These are phyloP conservation scores for Pleurostoma richardsiae DNA, from an alignment of 2,329 filamentous ascomycete species.

Conservation along the genomic window DNA sequence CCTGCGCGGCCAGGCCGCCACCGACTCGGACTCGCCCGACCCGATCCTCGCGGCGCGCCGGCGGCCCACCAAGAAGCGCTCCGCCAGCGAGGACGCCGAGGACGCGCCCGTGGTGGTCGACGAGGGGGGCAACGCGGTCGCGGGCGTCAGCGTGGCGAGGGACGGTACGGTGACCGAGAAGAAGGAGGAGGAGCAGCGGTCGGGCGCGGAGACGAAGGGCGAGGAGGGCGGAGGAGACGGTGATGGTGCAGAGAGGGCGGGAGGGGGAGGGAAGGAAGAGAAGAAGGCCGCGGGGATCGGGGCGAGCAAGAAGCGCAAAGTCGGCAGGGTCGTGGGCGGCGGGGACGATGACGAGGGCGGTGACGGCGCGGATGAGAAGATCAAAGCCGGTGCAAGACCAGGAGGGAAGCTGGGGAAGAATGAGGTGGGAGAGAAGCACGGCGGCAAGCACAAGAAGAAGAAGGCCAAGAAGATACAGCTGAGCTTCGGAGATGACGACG, in stretches of 20 bases:
- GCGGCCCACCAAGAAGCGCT: constrained; percentile 47
- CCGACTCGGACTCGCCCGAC: constrained; percentile 42
- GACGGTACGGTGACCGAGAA: constrained; percentile 34
- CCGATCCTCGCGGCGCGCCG: constrained; percentile 44
- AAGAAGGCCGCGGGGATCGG: constrained; percentile 33
- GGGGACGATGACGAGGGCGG: constrained; percentile 22
- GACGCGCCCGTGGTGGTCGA: constrained; percentile 73
- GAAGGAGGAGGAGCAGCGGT: constrained; percentile 6
- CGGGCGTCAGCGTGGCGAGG: constrained; percentile 24
- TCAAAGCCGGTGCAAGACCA: constrained; percentile 5
- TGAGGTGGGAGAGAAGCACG: constrained; percentile 15
- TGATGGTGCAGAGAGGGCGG: constrained; percentile 16
- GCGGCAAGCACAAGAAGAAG: constrained; percentile 32
- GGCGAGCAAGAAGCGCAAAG: constrained; percentile 48
- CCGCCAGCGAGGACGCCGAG: constrained; percentile 66
- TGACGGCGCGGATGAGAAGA: constrained; percentile 3
- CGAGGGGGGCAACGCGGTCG: constrained; percentile 62
- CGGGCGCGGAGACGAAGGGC: constrained; percentile 21
- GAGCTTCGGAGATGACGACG: constrained; percentile 60
- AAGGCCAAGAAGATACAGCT: constrained; percentile 62
- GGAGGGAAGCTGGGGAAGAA: constrained; percentile 14
- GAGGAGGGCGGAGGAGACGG: constrained; percentile 20
- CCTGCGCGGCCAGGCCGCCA: constrained; percentile 46
- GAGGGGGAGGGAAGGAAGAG: constrained; percentile 15
- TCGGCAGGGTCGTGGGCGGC: constrained; percentile 42